Evolutionary conservation across 108 stramenopile species (phyloP), one percentile per base, ranked within the genome.

Genomic region (Epipyxis sp.): DNA sequence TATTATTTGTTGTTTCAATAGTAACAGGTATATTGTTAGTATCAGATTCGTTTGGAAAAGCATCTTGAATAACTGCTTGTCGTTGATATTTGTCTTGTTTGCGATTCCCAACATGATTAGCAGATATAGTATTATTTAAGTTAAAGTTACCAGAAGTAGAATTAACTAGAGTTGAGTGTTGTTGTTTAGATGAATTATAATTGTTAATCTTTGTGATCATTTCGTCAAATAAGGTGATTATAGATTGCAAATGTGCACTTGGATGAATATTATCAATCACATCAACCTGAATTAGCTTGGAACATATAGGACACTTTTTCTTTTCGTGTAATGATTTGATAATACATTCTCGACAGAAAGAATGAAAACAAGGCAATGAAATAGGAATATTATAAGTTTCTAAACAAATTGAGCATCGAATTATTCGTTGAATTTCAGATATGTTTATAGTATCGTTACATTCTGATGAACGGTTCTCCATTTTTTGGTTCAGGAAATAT

Each of bases 321-420:
- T 32, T 16, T 32, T 6, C 3, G 20, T 25, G 27, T 29, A 65
- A 37, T 3, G 61, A 16, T 37, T 29, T 3, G 6, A 37, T 65
- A 6, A 65, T 3, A 32, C 61, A 58, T 87, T 42, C 79, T 92
- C 37, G 91, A 92, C 3, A 80, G 80, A 35, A 84, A 92, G 16
- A 59, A 93, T 78, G 93, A 92, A 0, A 91, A 85, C n/a, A 78
- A 3, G 76, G 76, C 6, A 46, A 35, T 1, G 20, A 44, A 1
- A 32, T 35, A 1, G 76, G 76, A 37, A 41, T 34, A 27, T 46
- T 37, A 34, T 35, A 30, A 35, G 59, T 25, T 30, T 76, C 76
- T 2, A 76, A 3, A 58, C 76, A 76, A 3, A 76, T 1, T 1
- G 57, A 25, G 30, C 76, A 76, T 32, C 30, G 13, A 1, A 59